A percentile compares a stretch with the other conserved stretches of the same genome.
These are phyloP conservation scores for Termitomyces sp. DNA, from an alignment of 768 basidiomycete genomes.

Conservation along the genomic window DNA sequence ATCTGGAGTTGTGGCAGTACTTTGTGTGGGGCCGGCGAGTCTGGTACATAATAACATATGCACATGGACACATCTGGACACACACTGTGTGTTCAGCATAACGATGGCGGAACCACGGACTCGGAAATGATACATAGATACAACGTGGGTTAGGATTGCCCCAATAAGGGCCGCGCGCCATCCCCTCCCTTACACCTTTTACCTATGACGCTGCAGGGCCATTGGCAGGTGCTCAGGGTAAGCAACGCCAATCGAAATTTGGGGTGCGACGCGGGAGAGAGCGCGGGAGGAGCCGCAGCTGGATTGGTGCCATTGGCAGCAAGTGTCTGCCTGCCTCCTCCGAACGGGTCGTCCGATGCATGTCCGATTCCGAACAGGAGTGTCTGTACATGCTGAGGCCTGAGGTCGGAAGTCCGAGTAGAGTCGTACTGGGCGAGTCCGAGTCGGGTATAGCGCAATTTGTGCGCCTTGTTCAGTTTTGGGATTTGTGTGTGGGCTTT, in stretches of 20 bases:
- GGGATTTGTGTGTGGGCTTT: not conserved
- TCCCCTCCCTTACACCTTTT: not conserved
- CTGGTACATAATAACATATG: too few species aligned
- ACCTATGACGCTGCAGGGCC: not conserved
- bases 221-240: conserved; percentile 1
- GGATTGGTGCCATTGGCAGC: not conserved
- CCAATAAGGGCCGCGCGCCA: not conserved
- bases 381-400: not conserved
- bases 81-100: too few species aligned
- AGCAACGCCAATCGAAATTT: not conserved
- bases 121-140: too few species aligned
- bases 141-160: too few species aligned
- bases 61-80: too few species aligned
- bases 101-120: too few species aligned
- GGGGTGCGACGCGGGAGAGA: not conserved
- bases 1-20: too few species aligned
- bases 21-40: too few species aligned
- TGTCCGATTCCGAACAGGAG: conserved; percentile 3
- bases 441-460: conserved; percentile 3
- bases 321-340: not conserved
- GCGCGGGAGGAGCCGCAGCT: not conserved
- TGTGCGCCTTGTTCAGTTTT: not conserved
- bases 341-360: not conserved
- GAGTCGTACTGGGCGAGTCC: not conserved
- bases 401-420: not conserved